These are phyloP conservation scores for Umbelopsis sp. DNA, from an alignment of 192 early-diverging fungal species.

Conservation along the genomic window DNA sequence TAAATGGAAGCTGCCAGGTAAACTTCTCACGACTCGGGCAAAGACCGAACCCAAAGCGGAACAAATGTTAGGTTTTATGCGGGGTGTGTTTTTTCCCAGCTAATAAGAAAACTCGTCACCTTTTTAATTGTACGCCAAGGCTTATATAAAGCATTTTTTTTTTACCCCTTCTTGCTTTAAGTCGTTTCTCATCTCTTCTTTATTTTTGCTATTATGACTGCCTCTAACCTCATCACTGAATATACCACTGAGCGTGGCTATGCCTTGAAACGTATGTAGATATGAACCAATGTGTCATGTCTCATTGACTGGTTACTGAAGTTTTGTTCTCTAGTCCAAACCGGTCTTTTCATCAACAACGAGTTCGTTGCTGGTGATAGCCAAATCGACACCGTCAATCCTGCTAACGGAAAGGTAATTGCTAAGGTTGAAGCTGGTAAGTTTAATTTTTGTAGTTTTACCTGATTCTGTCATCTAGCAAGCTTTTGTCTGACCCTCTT, in stretches of 20 bases:
- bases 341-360: slow-evolving; percentile 77
- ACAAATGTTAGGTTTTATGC: background rate
- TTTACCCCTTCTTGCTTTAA: background rate
- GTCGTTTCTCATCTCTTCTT: background rate
- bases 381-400: slow-evolving; percentile 69
- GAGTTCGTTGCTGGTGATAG: slow-evolving; percentile 55
- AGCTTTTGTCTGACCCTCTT: too few species aligned
- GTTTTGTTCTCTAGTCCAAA: slow-evolving; percentile 32
- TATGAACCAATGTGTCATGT: background rate
- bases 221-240: slow-evolving; percentile 1
- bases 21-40: slow-evolving; percentile 7
- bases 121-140: too few species aligned
- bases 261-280: slow-evolving; percentile 5
- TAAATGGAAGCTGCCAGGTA: background rate
- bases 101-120: too few species aligned
- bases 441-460: too few species aligned
- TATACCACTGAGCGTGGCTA: slow-evolving; percentile 10
- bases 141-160: background rate
- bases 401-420: slow-evolving; percentile 63
- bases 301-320: background rate
- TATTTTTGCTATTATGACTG: background rate
- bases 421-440: slow-evolving; percentile 50
- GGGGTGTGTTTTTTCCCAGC: background rate
- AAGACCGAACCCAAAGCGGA: slow-evolving; percentile 1
- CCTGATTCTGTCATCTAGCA: too few species aligned